phyloP scores from a whole-genome alignment of 306 rosid species.

The Myrica gale region DNA sequence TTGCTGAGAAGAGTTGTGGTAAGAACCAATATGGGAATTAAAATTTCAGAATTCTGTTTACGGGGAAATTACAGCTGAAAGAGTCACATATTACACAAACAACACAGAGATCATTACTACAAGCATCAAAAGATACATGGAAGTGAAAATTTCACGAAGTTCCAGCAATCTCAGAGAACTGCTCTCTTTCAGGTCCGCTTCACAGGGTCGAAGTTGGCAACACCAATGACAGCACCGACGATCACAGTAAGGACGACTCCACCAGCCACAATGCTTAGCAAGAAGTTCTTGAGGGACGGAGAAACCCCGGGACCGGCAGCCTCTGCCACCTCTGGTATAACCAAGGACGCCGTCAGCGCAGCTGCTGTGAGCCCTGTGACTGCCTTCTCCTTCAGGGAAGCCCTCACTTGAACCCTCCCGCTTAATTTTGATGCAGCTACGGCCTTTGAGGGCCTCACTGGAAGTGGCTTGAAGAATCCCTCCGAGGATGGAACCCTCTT shows the following conservation, averaged over 20 bases:
- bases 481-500: slow-evolving; percentile 47
- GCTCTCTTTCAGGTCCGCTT: slow-evolving; percentile 58
- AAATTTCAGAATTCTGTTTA: slow-evolving; percentile 34
- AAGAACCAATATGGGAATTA: slow-evolving; percentile 1
- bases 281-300: slow-evolving; percentile 91
- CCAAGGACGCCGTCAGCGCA: slow-evolving; percentile 70
- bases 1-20: not conserved
- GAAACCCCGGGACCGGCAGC: slow-evolving; percentile 65
- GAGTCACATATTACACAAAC: slow-evolving; percentile 45
- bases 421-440: slow-evolving; percentile 32
- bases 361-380: slow-evolving; percentile 70
- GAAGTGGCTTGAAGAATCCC: slow-evolving; percentile 60
- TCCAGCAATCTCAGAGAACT: slow-evolving; percentile 6
- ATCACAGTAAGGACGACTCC: slow-evolving; percentile 59
- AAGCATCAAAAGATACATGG: slow-evolving; percentile 32
- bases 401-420: slow-evolving; percentile 53
- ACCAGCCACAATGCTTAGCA: slow-evolving; percentile 92
- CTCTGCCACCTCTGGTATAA: slow-evolving; percentile 84
- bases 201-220: slow-evolving; percentile 90
- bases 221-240: slow-evolving; percentile 78
- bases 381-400: slow-evolving; percentile 89
- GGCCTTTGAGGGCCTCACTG: slow-evolving; percentile 42
- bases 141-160: slow-evolving; percentile 25
- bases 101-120: slow-evolving; percentile 33
- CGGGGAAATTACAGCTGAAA: slow-evolving; percentile 22